These are phyloP conservation scores for Podospora sp. DNA, from an alignment of 495 filamentous ascomycete genomes.

Conservation along the genomic window DNA sequence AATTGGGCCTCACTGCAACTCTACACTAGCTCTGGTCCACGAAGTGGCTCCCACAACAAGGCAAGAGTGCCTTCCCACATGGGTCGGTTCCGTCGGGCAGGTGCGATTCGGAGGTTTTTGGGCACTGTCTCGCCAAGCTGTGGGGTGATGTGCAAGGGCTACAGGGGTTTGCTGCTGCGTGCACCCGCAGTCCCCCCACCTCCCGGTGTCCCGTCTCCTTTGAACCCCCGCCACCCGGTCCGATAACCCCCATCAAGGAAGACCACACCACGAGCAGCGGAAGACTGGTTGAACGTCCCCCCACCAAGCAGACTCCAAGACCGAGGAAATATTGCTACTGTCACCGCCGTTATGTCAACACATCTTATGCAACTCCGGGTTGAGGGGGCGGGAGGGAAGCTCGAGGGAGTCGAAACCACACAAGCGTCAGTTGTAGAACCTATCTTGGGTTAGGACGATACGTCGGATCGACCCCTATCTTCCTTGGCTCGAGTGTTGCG, in stretches of 20 bases:
- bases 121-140: neutral
- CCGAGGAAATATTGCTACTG: neutral
- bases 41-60: neutral
- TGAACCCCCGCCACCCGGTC: neutral
- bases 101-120: neutral
- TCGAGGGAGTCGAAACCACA: neutral
- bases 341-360: neutral
- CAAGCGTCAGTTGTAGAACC: neutral
- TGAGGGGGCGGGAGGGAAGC: neutral
- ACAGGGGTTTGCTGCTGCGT: no score
- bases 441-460: neutral
- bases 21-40: neutral
- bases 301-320: neutral
- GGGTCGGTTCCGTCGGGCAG: neutral
- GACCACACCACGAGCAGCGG: neutral
- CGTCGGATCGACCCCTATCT: neutral
- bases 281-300: neutral
- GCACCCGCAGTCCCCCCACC: neutral
- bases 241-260: neutral
- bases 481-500: neutral
- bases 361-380: neutral
- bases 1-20: neutral
- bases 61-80: neutral
- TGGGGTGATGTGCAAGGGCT: no score
- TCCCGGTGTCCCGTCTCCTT: neutral